These are phyloP conservation scores for Termitomyces sp. DNA, from an alignment of 768 basidiomycete species.

Conservation along the genomic window DNA sequence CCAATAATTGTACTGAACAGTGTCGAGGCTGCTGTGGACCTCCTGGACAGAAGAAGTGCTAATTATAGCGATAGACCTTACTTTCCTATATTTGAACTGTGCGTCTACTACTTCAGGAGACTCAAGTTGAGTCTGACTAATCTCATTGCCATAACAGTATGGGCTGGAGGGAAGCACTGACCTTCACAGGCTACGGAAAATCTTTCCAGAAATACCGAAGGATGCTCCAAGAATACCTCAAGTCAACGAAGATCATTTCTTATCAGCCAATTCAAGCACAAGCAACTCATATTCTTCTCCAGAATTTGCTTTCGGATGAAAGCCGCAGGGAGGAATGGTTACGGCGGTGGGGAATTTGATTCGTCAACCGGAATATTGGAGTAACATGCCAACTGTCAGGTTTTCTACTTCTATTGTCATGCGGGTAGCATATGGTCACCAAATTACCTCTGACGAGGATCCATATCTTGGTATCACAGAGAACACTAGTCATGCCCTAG, in stretches of 20 bases:
- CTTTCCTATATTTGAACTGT: constrained; percentile 14
- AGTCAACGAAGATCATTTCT: neutral
- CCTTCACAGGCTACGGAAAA: neutral
- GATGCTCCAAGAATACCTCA: neutral
- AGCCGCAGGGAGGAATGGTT: neutral
- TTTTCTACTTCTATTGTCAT: constrained; percentile 19
- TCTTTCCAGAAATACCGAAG: neutral
- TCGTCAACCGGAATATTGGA: neutral
- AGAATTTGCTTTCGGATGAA: neutral
- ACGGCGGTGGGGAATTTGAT: constrained; percentile 1
- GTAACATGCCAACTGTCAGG: neutral
- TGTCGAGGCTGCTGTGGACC: constrained; percentile 19
- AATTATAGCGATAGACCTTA: constrained; percentile 22
- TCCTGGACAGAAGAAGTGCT: constrained; percentile 20
- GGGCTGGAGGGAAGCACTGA: neutral
- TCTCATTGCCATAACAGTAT: neutral
- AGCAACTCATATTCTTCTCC: neutral
- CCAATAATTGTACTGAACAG: constrained; percentile 20
- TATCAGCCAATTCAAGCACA: neutral
- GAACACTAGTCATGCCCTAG: constrained; percentile 19
- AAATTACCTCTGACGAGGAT: constrained; percentile 28
- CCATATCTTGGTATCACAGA: constrained; percentile 32
- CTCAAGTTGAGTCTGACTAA: neutral
- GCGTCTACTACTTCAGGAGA: neutral
- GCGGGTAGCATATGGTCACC: constrained; percentile 27